Conservation (phyloP, 1,284 basidiomycete species). For the Flammula alnicola region DNA sequence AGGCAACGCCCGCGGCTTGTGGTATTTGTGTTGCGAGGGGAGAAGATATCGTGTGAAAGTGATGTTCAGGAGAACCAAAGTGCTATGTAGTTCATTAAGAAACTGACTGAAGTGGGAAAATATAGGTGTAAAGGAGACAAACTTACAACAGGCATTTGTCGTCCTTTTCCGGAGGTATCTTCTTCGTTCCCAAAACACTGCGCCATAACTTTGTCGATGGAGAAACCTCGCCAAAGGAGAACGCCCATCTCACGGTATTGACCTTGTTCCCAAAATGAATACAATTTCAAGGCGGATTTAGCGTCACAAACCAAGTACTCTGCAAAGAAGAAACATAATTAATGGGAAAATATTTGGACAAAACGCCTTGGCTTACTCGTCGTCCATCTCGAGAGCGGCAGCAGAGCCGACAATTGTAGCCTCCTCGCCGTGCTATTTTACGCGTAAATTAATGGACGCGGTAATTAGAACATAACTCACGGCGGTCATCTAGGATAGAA, state of each 20-base stretch:
- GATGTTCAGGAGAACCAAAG: conserved; percentile 82
- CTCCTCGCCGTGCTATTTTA: conserved; percentile 83
- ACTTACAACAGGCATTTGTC: conserved; percentile 86
- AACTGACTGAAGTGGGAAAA: conserved; percentile 3
- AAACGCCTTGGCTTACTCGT: conserved; percentile 71
- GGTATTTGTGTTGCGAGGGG: conserved; percentile 96
- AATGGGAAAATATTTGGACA: background rate
- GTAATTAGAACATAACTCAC: conserved; percentile 44
- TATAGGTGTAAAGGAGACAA: background rate
- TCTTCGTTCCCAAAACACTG: conserved; percentile 89
- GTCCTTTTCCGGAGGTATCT: conserved; percentile 84
- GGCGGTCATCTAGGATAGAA: conserved; percentile 67
- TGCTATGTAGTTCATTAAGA: conserved; percentile 54
- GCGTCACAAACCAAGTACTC: conserved; percentile 59
- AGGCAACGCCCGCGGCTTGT: conserved; percentile 93
- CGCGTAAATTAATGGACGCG: conserved; percentile 14
- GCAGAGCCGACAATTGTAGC: conserved; percentile 91
- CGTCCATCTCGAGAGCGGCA: conserved; percentile 80
- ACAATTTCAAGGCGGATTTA: background rate
- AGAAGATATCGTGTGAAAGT: conserved; percentile 94
- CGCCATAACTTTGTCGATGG: conserved; percentile 75
- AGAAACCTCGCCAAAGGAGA: conserved; percentile 86
- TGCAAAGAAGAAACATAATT: conserved; percentile 27
- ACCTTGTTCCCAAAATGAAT: conserved; percentile 43
- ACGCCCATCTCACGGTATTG: conserved; percentile 93